Base-by-base conservation (phyloP, 202 grass and related monocot genomes). In the Schoenoplectus triqueter region DNA sequence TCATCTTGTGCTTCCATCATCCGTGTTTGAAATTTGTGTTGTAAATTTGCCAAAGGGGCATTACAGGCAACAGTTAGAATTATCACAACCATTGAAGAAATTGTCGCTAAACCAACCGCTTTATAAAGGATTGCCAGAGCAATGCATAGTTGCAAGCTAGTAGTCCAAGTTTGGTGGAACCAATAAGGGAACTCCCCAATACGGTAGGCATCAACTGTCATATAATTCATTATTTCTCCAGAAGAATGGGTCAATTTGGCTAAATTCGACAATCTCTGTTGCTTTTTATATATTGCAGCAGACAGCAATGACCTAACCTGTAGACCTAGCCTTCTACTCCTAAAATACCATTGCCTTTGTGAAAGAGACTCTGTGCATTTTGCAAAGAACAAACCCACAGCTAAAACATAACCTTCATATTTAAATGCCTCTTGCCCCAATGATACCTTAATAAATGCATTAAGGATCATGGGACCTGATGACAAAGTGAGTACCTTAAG, bases 111-210 rank as follows among this genome's bases (percentile, higher is more conserved):
- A 51, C 95, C 92, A 54, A 98, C 91, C 1, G 92, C 86, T 48
- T 90, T 87, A 45, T 93, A 98, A 14, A 98, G 84, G 86, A 98
- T 98, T 63, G 47, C 81, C 6, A 98, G 85, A 84, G 92, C 80
- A 46, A 98, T 82, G 89, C 85, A 90, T 70, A 98, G 92, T 72
- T 98, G 92, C 63, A 93, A 80, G 69, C 78, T 89, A 69, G 95
- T 93, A 10, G 92, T 92, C 92, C 92, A 95, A 61, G 88, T 98
- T 76, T 95, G 95, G 78, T 98, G 92, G 84, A 98, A 98, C 92
- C 86, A 91, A 83, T 88, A 98, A 1, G 95, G 95, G 78, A 98
- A 98, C 41, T 98, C 95, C 2, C 95, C 95, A 81, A 95, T 90
- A 41, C 95, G 40, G 50, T 98, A 98, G 1, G 88, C 95, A 82